Evolutionary conservation across 2,329 filamentous ascomycete species (phyloP).

Genomic region (Reticulascus tulasneorum): DNA sequence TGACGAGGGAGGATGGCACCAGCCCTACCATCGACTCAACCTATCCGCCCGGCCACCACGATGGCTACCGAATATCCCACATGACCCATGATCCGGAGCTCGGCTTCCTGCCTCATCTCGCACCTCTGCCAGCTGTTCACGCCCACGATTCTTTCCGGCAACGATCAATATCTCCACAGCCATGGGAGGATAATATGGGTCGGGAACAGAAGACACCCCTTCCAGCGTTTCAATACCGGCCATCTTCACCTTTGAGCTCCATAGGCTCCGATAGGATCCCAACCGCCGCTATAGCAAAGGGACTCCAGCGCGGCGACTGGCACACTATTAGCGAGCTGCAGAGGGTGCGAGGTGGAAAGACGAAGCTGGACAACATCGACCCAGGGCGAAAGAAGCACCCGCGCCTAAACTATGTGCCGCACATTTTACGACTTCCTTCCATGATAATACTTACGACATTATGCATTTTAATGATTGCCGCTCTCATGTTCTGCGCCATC

Average conservation of each 20-base stretch:
- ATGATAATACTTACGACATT: conserved; percentile 57
- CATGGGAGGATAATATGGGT: no score
- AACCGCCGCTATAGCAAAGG: conserved; percentile 12
- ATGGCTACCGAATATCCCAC: conserved; percentile 21
- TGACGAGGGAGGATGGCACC: conserved; percentile 70
- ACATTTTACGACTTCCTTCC: conserved; percentile 63
- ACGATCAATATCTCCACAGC: no score
- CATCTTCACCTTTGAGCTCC: conserved; percentile 7
- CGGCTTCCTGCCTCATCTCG: conserved; percentile 6
- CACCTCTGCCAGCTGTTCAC: conserved; percentile 1
- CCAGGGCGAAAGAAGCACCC: conserved; percentile 35
- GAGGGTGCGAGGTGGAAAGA: conserved; percentile 13
- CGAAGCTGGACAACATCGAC: conserved; percentile 27
- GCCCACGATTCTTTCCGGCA: conserved; percentile 6
- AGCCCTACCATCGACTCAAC: conserved; percentile 41
- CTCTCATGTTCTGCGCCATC: conserved; percentile 67
- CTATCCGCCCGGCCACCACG: conserved; percentile 26
- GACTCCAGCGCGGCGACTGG: no score
- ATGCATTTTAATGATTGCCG: conserved; percentile 67
- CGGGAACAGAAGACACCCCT: no score
- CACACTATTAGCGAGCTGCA: conserved; percentile 27
- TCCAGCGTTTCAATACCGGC: conserved; percentile 3
- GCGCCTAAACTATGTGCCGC: conserved; percentile 66
- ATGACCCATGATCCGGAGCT: conserved; percentile 8
- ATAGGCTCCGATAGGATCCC: conserved; percentile 12